These are phyloP conservation scores for Trichosporon sp. DNA, from an alignment of 1,284 basidiomycete genomes.

Conservation along the genomic window DNA sequence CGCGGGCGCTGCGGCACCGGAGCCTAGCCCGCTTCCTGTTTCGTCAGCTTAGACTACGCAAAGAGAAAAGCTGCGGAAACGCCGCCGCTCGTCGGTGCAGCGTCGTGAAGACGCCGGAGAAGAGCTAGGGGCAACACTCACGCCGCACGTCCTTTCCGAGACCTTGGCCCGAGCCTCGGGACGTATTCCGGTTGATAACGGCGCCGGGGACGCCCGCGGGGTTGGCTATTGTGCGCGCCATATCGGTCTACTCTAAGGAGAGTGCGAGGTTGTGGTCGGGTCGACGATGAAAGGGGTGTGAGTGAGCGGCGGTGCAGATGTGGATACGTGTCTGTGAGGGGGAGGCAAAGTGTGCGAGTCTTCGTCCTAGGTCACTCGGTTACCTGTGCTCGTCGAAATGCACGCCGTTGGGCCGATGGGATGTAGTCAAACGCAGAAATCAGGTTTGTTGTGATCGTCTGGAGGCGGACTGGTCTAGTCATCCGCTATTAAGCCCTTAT, in stretches of 20 bases:
- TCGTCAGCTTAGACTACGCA: neutral
- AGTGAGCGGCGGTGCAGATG: no score
- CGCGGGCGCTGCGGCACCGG: neutral
- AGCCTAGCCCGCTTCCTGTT: neutral
- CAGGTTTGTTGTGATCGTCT: conserved; percentile 11
- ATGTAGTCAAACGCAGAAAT: neutral
- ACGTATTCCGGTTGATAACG: conserved; percentile 40
- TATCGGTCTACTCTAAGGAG: neutral
- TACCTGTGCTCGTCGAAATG: conserved; percentile 1
- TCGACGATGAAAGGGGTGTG: no score
- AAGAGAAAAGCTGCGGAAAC: neutral
- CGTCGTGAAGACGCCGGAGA: no score
- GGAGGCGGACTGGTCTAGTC: neutral
- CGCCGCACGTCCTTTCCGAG: conserved; percentile 27
- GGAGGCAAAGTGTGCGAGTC: no score
- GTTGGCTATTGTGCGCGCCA: conserved; percentile 30
- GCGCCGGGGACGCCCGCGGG: conserved; percentile 22
- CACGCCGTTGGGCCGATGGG: neutral
- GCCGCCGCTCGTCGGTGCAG: neutral
- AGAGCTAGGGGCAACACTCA: neutral
- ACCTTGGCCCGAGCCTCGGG: conserved; percentile 48
- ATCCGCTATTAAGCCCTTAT: neutral
- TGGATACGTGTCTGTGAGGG: no score
- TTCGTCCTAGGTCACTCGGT: neutral
- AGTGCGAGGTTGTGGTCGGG: no score